These are phyloP conservation scores for Hypoxylon subgilvum DNA, from an alignment of 495 filamentous ascomycete genomes.

Conservation along the genomic window DNA sequence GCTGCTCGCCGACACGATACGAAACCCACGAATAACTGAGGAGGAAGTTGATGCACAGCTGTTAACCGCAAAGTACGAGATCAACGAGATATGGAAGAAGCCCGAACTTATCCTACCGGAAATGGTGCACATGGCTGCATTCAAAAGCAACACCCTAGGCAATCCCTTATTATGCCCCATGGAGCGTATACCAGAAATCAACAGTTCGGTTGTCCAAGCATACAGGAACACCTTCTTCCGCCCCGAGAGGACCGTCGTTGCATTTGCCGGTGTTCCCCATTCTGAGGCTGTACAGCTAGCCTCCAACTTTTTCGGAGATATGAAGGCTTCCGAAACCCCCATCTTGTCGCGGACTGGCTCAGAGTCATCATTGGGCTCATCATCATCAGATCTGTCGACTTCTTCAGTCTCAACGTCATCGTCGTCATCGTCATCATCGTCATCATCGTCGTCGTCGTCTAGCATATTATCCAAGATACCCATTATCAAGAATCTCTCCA, in stretches of 20 bases:
- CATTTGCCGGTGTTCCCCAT: conserved; percentile 91
- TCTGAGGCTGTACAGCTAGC: conserved; percentile 78
- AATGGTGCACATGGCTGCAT: conserved; percentile 91
- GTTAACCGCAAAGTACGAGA: conserved; percentile 91
- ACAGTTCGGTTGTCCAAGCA: conserved; percentile 72
- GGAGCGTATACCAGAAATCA: conserved; percentile 78
- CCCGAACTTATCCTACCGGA: conserved; percentile 96
- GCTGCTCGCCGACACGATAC: conserved; percentile 91
- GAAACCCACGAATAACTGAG: conserved; percentile 86
- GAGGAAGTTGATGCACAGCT: conserved; percentile 87
- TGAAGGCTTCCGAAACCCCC: conserved; percentile 63
- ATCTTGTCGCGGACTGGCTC: conserved; percentile 63
- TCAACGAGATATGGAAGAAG: conserved; percentile 96
- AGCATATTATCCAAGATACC: conserved; percentile 82
- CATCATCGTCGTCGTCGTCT: conserved; percentile 56
- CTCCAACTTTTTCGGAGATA: conserved; percentile 88
- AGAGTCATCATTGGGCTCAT: conserved; percentile 54
- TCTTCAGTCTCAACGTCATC: conserved; percentile 50
- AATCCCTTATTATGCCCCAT: conserved; percentile 91
- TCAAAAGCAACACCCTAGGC: conserved; percentile 91
- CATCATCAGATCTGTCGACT: conserved; percentile 45
- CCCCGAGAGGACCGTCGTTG: conserved; percentile 89
- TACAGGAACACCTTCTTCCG: conserved; percentile 86
- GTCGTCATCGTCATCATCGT: conserved; percentile 46
- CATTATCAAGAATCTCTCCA: conserved; percentile 90